phyloP scores from a whole-genome alignment of 2,329 filamentous ascomycete species.

The Lasiodiplodia sp. region DNA sequence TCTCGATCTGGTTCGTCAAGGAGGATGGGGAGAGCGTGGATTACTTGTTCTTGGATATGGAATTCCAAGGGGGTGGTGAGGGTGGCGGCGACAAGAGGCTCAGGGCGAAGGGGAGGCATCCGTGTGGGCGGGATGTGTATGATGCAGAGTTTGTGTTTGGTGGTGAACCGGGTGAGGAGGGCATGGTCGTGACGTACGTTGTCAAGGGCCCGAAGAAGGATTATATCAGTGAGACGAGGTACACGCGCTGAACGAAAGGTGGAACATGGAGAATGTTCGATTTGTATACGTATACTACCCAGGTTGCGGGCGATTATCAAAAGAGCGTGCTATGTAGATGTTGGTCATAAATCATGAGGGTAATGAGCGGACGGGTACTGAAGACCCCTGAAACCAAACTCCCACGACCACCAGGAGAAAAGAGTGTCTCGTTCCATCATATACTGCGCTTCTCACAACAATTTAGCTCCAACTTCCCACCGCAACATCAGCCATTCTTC shows the following conservation, averaged over 20 bases:
- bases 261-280: too few relatives aligned
- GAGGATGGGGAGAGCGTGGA: slow-evolving; percentile 70
- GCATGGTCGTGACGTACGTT: slow-evolving; percentile 49
- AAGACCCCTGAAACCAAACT: background rate
- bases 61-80: slow-evolving; percentile 43
- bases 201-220: slow-evolving; percentile 51
- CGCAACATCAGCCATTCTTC: too few relatives aligned
- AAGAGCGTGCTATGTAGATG: slow-evolving; percentile 7
- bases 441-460: background rate
- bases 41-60: slow-evolving; percentile 78
- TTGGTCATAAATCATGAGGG: background rate
- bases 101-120: slow-evolving; percentile 67
- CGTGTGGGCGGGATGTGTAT: slow-evolving; percentile 77
- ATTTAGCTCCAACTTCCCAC: slow-evolving; percentile 18
- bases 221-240: slow-evolving; percentile 48
- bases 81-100: slow-evolving; percentile 34
- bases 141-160: slow-evolving; percentile 72
- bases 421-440: background rate
- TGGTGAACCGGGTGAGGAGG: slow-evolving; percentile 28
- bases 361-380: slow-evolving; percentile 2
- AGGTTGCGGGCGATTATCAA: background rate
- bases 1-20: slow-evolving; percentile 73
- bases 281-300: background rate
- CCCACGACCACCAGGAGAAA: background rate
- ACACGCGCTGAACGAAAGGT: slow-evolving; percentile 32